phyloP scores from a whole-genome alignment of 768 basidiomycete species.

The Tricholoma sp. region DNA sequence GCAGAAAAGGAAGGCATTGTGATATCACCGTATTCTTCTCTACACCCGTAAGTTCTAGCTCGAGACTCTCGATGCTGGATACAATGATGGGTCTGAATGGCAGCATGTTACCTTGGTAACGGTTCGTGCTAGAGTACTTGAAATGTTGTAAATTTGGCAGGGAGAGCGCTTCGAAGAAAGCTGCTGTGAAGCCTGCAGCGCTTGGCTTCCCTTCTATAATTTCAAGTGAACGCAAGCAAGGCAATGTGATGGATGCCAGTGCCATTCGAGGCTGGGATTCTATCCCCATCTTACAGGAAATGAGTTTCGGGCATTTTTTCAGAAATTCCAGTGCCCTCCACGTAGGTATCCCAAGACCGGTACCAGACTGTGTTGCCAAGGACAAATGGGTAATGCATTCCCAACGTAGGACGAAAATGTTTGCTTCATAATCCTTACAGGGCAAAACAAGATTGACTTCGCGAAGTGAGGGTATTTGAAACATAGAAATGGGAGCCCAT shows the following conservation, averaged over 20 bases:
- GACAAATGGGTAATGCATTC: neutral
- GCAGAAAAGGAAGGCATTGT: neutral
- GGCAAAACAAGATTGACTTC: neutral
- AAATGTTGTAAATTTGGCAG: neutral
- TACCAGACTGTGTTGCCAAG: neutral
- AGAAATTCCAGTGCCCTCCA: neutral
- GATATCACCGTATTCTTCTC: neutral
- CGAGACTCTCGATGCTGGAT: neutral
- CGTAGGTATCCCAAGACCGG: neutral
- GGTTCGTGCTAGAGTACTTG: neutral
- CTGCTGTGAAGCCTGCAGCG: too few relatives aligned
- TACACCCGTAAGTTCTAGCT: neutral
- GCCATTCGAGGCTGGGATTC: neutral
- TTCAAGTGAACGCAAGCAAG: neutral
- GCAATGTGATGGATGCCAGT: neutral
- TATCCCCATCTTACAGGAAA: neutral
- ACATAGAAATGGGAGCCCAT: neutral
- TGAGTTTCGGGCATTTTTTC: neutral
- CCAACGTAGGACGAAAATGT: neutral
- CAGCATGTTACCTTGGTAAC: neutral
- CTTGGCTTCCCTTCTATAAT: neutral
- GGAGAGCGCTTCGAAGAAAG: neutral
- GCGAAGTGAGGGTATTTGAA: neutral
- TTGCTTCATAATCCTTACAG: neutral
- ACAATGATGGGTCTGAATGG: neutral